phyloP scores from a whole-genome alignment of 2,329 filamentous ascomycete genomes.

The Capronia epimyces region DNA sequence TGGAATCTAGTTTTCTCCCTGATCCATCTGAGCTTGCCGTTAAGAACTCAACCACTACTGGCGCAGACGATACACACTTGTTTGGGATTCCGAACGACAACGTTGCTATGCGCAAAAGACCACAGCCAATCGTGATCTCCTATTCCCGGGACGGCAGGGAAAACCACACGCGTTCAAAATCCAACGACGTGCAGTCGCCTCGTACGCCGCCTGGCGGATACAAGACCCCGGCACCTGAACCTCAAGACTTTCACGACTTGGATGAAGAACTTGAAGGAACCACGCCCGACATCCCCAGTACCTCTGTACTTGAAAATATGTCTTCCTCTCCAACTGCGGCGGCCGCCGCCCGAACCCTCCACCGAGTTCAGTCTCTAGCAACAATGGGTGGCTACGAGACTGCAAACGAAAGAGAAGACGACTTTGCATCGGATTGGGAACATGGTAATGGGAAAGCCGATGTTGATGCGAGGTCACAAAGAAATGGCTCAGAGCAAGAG shows the following conservation, averaged over 20 bases:
- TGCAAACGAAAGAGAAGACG: slow-evolving; percentile 21
- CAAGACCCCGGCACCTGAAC: slow-evolving; percentile 30
- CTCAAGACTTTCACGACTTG: slow-evolving; percentile 20
- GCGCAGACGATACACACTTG: slow-evolving; percentile 42
- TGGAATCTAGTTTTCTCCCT: slow-evolving; percentile 60
- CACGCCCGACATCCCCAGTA: slow-evolving; percentile 31
- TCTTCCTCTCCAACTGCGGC: slow-evolving; percentile 44
- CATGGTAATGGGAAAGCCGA: slow-evolving; percentile 18
- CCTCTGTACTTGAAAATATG: slow-evolving; percentile 39
- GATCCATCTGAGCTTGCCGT: slow-evolving; percentile 45
- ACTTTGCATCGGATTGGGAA: not conserved
- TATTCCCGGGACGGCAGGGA: slow-evolving; percentile 11
- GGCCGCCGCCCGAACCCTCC: slow-evolving; percentile 39
- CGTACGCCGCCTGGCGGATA: slow-evolving; percentile 30
- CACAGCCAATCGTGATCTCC: slow-evolving; percentile 17
- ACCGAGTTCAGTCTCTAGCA: slow-evolving; percentile 36
- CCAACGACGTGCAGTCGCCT: slow-evolving; percentile 21
- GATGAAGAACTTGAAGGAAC: slow-evolving; percentile 23
- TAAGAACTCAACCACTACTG: slow-evolving; percentile 26
- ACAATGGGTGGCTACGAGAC: slow-evolving; percentile 32
- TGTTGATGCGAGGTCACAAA: slow-evolving; percentile 19
- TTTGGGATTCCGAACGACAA: slow-evolving; percentile 36
- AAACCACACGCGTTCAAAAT: slow-evolving; percentile 5
- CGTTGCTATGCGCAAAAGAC: slow-evolving; percentile 22
- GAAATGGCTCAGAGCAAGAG: slow-evolving; percentile 3